Conservation (phyloP, 805 yeast species). For the Komagataella phaffii region DNA sequence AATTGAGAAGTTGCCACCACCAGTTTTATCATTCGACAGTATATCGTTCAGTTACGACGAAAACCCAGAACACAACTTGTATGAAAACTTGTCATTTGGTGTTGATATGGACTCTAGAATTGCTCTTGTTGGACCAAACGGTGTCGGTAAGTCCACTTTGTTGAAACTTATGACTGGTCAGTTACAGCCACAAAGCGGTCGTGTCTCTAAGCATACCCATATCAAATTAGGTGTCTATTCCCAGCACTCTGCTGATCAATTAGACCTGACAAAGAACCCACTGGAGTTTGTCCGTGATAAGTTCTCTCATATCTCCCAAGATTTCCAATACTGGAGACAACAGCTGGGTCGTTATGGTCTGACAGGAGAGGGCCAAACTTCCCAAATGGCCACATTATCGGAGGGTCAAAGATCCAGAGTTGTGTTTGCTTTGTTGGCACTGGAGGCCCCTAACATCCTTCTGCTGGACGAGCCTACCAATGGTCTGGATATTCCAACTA, state of each 20-base stretch:
- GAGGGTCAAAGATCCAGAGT: slow-evolving; percentile 99
- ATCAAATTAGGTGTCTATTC: slow-evolving; percentile 97
- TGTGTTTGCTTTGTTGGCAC: slow-evolving; percentile 90
- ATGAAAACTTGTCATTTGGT: slow-evolving; percentile 89
- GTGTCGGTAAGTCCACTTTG: slow-evolving; percentile 96
- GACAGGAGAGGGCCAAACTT: slow-evolving; percentile 97
- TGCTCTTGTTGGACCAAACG: slow-evolving; percentile 97
- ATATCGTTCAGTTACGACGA: slow-evolving; percentile 89
- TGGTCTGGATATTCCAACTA: slow-evolving; percentile 97
- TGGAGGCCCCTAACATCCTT: slow-evolving; percentile 89
- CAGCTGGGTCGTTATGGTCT: slow-evolving; percentile 97
- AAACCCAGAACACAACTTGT: slow-evolving; percentile 71
- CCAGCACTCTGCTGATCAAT: slow-evolving; percentile 97
- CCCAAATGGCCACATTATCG: slow-evolving; percentile 95
- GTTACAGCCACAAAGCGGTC: slow-evolving; percentile 79
- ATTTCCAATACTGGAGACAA: slow-evolving; percentile 97
- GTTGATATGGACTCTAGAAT: slow-evolving; percentile 98
- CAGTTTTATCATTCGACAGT: slow-evolving; percentile 92
- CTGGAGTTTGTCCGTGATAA: slow-evolving; percentile 95
- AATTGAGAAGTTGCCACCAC: slow-evolving; percentile 96
- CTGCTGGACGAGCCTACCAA: slow-evolving; percentile 98
- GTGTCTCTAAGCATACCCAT: slow-evolving; percentile 95
- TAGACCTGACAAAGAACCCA: slow-evolving; percentile 90
- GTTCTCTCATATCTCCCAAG: slow-evolving; percentile 83
- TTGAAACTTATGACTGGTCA: slow-evolving; percentile 95